A percentile compares a stretch with the other conserved stretches of the same genome.
Conservation (phyloP, 208 protist genomes). For the Vickermania spadyakhi region DNA sequence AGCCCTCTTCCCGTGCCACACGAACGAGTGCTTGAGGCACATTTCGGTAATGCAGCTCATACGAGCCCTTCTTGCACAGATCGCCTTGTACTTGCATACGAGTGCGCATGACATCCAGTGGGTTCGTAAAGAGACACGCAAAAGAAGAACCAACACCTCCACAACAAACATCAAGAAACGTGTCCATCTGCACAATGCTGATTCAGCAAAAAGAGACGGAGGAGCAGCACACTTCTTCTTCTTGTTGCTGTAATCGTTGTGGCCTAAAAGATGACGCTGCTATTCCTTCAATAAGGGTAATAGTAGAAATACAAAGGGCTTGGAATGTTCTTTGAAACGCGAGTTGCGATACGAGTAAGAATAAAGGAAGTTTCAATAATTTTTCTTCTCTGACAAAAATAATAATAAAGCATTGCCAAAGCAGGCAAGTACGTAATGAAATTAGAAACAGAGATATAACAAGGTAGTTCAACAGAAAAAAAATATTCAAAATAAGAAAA, state of each 20-base stretch:
- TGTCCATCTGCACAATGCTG: constrained; percentile 19
- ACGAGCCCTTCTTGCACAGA: constrained; percentile 27
- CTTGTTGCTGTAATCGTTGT: neutral
- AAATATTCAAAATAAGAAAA: no score
- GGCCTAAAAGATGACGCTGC: no score
- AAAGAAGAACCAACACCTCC: constrained; percentile 37
- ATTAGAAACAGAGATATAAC: no score
- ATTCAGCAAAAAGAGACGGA: constrained; percentile 4
- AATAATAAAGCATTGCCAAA: no score
- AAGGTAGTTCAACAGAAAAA: no score
- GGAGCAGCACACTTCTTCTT: neutral
- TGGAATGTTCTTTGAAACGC: no score
- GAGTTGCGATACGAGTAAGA: no score
- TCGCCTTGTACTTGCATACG: constrained; percentile 68
- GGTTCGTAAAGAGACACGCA: constrained; percentile 51
- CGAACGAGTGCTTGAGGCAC: constrained; percentile 33
- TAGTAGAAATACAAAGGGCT: no score
- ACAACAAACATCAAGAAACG: constrained; percentile 30
- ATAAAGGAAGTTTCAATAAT: no score
- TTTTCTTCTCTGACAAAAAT: no score
- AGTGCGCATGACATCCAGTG: constrained; percentile 67
- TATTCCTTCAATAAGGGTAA: no score
- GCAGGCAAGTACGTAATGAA: no score
- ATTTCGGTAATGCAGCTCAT: constrained; percentile 37
- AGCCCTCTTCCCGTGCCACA: constrained; percentile 34